A percentile compares a stretch with the other conserved stretches of the same genome.
Evolutionary conservation across 1,139 yeast species (phyloP).

Genomic region (Geotrichum restrictum): DNA sequence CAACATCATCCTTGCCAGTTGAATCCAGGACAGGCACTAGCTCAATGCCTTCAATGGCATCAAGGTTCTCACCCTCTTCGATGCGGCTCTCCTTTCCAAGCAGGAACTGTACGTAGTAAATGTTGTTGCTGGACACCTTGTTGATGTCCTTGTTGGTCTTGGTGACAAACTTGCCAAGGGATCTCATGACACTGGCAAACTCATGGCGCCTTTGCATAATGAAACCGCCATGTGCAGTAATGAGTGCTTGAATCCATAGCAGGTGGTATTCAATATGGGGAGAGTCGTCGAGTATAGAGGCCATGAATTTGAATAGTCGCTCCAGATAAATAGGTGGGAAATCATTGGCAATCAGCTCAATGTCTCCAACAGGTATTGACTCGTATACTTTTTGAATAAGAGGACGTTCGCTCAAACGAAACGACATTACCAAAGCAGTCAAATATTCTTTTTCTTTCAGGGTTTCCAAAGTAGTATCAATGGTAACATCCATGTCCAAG

Average conservation of each 20-base stretch:
- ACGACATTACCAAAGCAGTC: constrained; percentile 85
- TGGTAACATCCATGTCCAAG: constrained; percentile 87
- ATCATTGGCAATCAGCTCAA: constrained; percentile 59
- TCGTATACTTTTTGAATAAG: constrained; percentile 74
- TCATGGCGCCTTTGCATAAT: constrained; percentile 61
- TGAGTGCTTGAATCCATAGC: constrained; percentile 68
- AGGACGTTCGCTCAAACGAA: constrained; percentile 79
- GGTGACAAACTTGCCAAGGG: constrained; percentile 70
- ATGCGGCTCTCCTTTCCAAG: constrained; percentile 24
- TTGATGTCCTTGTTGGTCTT: constrained; percentile 73
- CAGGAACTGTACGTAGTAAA: constrained; percentile 48
- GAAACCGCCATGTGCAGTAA: constrained; percentile 73
- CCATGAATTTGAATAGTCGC: constrained; percentile 65
- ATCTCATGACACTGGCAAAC: constrained; percentile 63
- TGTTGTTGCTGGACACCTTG: constrained; percentile 51
- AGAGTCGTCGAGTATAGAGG: constrained; percentile 65
- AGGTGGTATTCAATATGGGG: constrained; percentile 82
- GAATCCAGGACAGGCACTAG: constrained; percentile 22
- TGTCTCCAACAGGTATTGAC: constrained; percentile 67
- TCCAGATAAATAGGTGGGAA: constrained; percentile 75
- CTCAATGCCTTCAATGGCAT: constrained; percentile 17
- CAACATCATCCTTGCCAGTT: constrained; percentile 25
- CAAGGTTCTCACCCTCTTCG: constrained; percentile 12
- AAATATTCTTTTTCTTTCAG: constrained; percentile 67
- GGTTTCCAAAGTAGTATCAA: constrained; percentile 63